phyloP scores from a whole-genome alignment of 2,329 filamentous ascomycete species.

The Exophiala spinifera region DNA sequence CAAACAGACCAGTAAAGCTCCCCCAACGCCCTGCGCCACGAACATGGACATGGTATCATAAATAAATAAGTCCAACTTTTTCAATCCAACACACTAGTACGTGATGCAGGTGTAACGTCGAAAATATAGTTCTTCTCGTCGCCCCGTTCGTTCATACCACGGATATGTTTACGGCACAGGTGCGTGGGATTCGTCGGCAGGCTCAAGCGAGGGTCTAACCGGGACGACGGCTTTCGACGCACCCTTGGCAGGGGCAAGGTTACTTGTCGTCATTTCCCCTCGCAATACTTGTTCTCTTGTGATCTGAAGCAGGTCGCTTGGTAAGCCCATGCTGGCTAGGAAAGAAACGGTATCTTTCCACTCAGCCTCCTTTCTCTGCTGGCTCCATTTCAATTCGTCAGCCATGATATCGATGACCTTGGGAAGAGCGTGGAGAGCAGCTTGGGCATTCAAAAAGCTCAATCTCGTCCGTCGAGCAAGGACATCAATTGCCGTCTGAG shows the following conservation, averaged over 20 bases:
- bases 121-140: neutral
- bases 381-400: slow-evolving; percentile 76
- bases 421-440: slow-evolving; percentile 80
- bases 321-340: slow-evolving; percentile 61
- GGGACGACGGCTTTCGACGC: slow-evolving; percentile 6
- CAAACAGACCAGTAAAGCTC: neutral
- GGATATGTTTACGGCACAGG: slow-evolving; percentile 6
- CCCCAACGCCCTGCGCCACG: neutral
- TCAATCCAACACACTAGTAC: neutral
- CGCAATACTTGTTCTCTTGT: slow-evolving; percentile 53
- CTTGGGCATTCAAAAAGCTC: slow-evolving; percentile 88
- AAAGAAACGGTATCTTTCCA: slow-evolving; percentile 68
- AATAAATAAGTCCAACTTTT: neutral
- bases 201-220: slow-evolving; percentile 13
- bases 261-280: slow-evolving; percentile 10
- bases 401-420: slow-evolving; percentile 85
- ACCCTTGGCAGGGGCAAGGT: slow-evolving; percentile 9
- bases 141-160: neutral
- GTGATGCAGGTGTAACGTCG: neutral
- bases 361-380: slow-evolving; percentile 67
- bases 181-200: slow-evolving; percentile 7
- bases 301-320: slow-evolving; percentile 53
- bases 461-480: slow-evolving; percentile 79
- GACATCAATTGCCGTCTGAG: slow-evolving; percentile 85
- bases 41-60: neutral